Base-by-base conservation (phyloP, 805 yeast species). In the Metschnikowia shivogae region DNA sequence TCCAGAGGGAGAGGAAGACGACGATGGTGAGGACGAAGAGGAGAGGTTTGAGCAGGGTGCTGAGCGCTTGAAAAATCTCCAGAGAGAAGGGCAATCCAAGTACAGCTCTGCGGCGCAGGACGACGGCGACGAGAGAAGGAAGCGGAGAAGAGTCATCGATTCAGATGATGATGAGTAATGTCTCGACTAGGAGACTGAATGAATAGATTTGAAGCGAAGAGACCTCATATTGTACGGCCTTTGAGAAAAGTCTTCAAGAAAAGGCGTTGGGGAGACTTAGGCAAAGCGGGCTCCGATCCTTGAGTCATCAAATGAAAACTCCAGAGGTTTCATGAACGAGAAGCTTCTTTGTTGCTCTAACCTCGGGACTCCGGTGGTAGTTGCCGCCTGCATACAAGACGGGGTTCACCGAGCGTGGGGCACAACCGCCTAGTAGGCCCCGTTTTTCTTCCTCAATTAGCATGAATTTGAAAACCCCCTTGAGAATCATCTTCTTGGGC, bases 401-500 rank as follows among this genome's bases (percentile, higher is more conserved):
- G 26, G 6, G 26, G 1, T 22, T 22, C 26, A 22, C 26, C 26
- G 12, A 36, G 39, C 32, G 33, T 28, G 32, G 32, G 32, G 26
- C 24, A 22, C 19, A 37, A 11, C 34, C 19, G 11, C 10, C 17
- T 2, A 29, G 28, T 17, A 29, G 17, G 26, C 44, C 26, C 36
- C 36, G 19, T 34, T n/a, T n/a, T 33, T 17, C 10, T 29, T 13
- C 6, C 13, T 13, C 5, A n/a, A 3, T 29, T 7, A 6, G 20
- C 17, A 49, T 49, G 52, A 28, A 38, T 11, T 39, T 49, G n/a
- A 27, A 42, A n/a, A 36, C 32, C 13, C 42, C 52, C 4, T 27
- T 49, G 6, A 35, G 97, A 55, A 64, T 89, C 32, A 72, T 90
- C 24, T 70, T 90, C 7, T 67, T 92, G 22, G 97, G 97, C 3